phyloP scores from a whole-genome alignment of 345 rosid genomes.

The Hibiscus syriacus region DNA sequence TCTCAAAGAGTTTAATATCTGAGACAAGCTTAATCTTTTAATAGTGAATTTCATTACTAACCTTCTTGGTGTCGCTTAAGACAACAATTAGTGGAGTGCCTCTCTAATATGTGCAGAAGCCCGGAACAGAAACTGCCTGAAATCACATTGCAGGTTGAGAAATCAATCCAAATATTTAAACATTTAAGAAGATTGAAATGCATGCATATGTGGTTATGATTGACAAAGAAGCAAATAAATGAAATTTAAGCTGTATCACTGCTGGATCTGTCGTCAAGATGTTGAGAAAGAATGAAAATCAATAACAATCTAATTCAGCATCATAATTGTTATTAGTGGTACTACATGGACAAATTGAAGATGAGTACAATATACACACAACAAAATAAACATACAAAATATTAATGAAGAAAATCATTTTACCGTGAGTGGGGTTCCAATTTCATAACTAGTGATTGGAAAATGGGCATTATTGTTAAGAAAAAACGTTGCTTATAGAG shows the following conservation, averaged over 20 bases:
- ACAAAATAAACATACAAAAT: constrained; percentile 1
- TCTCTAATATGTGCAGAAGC: constrained; percentile 56
- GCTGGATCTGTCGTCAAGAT: not conserved
- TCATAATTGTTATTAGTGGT: not conserved
- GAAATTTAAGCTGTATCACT: not conserved
- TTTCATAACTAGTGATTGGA: constrained; percentile 49
- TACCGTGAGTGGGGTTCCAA: constrained; percentile 53
- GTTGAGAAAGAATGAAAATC: constrained; percentile 4
- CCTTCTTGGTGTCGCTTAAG: constrained; percentile 66
- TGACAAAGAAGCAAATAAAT: not conserved
- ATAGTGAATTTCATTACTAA: constrained; percentile 18
- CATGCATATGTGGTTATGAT: not conserved
- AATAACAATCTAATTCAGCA: constrained; percentile 1
- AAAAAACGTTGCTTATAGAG: constrained; percentile 81
- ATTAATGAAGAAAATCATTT: not conserved
- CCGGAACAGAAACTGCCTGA: constrained; percentile 56
- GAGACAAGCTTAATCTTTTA: constrained; percentile 1
- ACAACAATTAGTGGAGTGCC: constrained; percentile 73
- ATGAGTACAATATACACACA: not conserved
- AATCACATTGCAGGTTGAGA: constrained; percentile 17
- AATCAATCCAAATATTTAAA: no score
- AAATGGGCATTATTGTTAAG: constrained; percentile 55
- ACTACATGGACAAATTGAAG: not conserved
- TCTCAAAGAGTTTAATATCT: constrained; percentile 9
- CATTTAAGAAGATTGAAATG: not conserved